Evolutionary conservation across 257 asterid species (phyloP), one percentile per base, ranked within the genome.

Genomic region (Fraxinus cuspidata): DNA sequence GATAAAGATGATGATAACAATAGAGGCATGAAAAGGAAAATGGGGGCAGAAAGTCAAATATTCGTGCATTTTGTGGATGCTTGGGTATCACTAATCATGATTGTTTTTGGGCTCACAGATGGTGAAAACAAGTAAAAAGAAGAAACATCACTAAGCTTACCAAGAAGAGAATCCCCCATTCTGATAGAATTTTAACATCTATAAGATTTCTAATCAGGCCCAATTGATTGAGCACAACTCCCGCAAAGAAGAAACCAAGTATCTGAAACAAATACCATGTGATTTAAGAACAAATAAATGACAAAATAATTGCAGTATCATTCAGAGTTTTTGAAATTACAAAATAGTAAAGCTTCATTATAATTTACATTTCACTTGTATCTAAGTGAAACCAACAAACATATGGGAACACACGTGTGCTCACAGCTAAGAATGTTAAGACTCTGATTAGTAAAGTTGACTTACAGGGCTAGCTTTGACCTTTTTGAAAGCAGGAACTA

Each of bases 131-230:
- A 27, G 70, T 7, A 37, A 68, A 51, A 13, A 28, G 21, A 37
- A n/a, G 38, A 70, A 80, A 51, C 53, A 35, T 68, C 47, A 29
- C 60, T 78, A 77, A 81, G 77, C 91, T 84, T 84, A 96, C 99
- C 97, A 96, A 85, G 86, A 96, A 96, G 72, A 96, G 97, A 85
- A 96, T 96, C 78, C 99, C 99, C 99, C 99, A 96, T 86, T 96
- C 99, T 15, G 99, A 96, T n/a, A 96, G 91, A 86, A 93, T 82
- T 88, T 96, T 93, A 83, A 93, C 92, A 85, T 96, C 99, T 3
- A 79, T 93, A 78, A 96, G 84, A 90, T 96, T 96, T 83, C 94
- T 89, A 80, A 96, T 93, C 77, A 90, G 83, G 81, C 99, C 99
- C 77, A 96, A 79, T 72, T 92, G 99, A 84, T 93, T 96, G 81